These are phyloP conservation scores for Fistulifera pelliculosa DNA, from an alignment of 108 stramenopile species.

Conservation along the genomic window DNA sequence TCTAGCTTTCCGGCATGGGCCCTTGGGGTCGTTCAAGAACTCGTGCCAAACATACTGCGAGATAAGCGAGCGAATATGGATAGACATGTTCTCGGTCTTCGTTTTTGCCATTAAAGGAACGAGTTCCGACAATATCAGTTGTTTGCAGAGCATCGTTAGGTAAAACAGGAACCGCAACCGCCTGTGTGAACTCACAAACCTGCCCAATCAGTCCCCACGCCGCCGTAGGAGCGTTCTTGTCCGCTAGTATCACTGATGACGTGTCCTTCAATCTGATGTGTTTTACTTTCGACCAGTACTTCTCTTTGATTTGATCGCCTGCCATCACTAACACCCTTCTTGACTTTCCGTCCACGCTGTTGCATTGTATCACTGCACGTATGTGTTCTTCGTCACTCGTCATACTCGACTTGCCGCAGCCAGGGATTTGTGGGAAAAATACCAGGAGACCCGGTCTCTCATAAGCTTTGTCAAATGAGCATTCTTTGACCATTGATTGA, in stretches of 20 bases:
- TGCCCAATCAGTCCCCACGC: conserved; percentile 37
- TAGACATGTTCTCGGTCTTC: conserved; percentile 27
- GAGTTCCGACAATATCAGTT: conserved; percentile 33
- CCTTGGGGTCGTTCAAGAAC: conserved; percentile 38
- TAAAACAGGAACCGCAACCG: conserved; percentile 46
- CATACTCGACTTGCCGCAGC: conserved; percentile 73
- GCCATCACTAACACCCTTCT: conserved; percentile 28
- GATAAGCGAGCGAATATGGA: conserved; percentile 66
- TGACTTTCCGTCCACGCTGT: no score
- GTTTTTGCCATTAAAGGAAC: conserved; percentile 12
- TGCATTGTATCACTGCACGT: no score
- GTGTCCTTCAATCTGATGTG: conserved; percentile 19
- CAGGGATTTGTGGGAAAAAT: conserved; percentile 75
- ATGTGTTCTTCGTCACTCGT: conserved; percentile 12
- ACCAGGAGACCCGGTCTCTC: conserved; percentile 42
- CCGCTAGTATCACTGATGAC: conserved; percentile 38
- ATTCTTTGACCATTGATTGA: conserved; percentile 7
- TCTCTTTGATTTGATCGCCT: conserved; percentile 40
- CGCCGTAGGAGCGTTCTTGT: conserved; percentile 69
- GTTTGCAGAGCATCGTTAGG: conserved; percentile 41
- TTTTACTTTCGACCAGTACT: conserved; percentile 30
- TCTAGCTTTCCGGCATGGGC: conserved; percentile 71
- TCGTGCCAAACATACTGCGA: conserved; percentile 66
- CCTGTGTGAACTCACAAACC: conserved; percentile 27
- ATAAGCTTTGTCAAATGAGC: background rate